Base-by-base conservation (phyloP, 495 filamentous ascomycete genomes). In the Apodospora peruviana region DNA sequence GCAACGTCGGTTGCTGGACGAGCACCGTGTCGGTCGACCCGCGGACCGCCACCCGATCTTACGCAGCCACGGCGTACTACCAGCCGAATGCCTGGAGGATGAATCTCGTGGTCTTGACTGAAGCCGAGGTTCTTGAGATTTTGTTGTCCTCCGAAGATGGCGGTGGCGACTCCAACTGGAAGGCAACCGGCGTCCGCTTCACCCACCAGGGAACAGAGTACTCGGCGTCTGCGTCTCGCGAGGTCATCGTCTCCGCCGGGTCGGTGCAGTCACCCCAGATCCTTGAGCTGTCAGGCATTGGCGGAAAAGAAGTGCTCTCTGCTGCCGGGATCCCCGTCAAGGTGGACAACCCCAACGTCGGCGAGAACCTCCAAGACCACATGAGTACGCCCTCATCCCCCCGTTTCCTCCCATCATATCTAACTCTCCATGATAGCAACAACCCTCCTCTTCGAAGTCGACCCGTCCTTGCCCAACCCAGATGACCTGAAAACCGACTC, bases 231-330 rank as follows among this genome's bases (percentile, higher is more conserved):
- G 66, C 66, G 1, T 50, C 51, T 12, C 46, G 65, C 7, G 80
- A 84, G 45, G 67, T 83, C 18, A 74, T 85, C 40, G 43, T 84
- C 24, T 66, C 72, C 1, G 76, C 74, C 1, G 81, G 81, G 0
- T 56, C 68, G 0, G 50, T 81, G 29, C 66, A 78, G 37, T 71
- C 75, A 0, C 76, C 78, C 0, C 74, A 83, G 55, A 44, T 84
- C 2, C 69, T 84, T 0, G 75, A 82, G 56, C 58, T 83, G 1
- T 83, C 78, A 5, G 81, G 81, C 2, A 67, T 84, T 21, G 81
- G 81, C 0, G 49, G 53, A 9, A 45, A 47, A 3, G 46, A 56
- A 9, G 37, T 78, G 2, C 68, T 83, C 0, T 40, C 63, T 1
- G 55, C 56, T 0, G 68, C 67, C 4, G 69, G 71, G 0, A 72